Evolutionary conservation across 768 basidiomycete species (phyloP).

Genomic region (Mycena belliarum): DNA sequence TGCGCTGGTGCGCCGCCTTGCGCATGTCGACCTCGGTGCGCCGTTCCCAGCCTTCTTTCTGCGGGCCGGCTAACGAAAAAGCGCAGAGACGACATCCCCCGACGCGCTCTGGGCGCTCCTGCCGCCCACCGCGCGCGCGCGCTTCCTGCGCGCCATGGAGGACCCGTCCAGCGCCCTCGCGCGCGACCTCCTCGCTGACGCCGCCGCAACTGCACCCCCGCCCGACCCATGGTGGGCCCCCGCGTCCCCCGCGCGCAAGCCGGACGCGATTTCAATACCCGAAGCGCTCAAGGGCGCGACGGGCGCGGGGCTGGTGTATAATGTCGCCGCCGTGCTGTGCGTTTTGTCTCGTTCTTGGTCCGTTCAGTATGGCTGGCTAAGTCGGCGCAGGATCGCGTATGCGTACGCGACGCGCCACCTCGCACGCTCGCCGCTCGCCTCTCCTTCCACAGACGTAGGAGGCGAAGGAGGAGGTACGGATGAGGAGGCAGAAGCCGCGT

Average conservation of each 20-base stretch:
- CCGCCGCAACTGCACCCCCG: too few relatives aligned
- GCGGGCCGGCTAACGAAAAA: neutral
- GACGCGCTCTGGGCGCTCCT: constrained; percentile 64
- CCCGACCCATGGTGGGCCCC: constrained; percentile 75
- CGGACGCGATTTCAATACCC: neutral
- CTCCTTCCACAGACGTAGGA: neutral
- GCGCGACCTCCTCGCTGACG: constrained; percentile 51
- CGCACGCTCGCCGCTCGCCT: constrained; percentile 52
- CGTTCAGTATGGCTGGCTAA: too few relatives aligned
- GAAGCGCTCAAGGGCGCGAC: constrained; percentile 16
- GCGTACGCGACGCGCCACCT: constrained; percentile 65
- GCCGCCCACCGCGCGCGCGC: constrained; percentile 56
- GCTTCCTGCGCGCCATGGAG: constrained; percentile 58
- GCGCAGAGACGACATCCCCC: constrained; percentile 53
- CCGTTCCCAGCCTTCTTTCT: neutral
- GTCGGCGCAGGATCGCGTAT: constrained; percentile 78
- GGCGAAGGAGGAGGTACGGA: too few relatives aligned
- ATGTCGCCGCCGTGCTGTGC: constrained; percentile 48
- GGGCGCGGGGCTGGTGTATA: constrained; percentile 59
- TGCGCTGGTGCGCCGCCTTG: constrained; percentile 49
- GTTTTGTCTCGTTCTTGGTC: neutral
- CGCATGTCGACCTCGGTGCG: constrained; percentile 64
- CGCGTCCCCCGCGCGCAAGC: too few relatives aligned
- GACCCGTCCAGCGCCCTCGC: constrained; percentile 66
- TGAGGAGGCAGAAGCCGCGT: too few relatives aligned